A percentile compares a stretch with the other conserved stretches of the same genome.
Evolutionary conservation across 106 monocot species (phyloP).

Genomic region (Gastrodia elata): DNA sequence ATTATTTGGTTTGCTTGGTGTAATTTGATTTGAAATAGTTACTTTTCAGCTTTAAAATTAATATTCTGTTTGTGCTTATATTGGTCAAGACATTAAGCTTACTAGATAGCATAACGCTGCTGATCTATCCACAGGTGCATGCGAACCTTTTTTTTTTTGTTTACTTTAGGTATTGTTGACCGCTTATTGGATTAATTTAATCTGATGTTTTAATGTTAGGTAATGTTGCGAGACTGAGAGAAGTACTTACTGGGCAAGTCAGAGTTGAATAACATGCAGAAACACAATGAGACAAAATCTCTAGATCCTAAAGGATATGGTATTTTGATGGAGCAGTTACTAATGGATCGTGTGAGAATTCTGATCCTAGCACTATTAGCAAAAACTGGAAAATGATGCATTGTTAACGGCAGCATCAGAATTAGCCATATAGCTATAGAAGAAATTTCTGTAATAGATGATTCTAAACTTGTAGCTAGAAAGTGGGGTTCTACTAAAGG

Average conservation of each 20-base stretch:
- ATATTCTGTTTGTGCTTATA: background rate
- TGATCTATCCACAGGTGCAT: background rate
- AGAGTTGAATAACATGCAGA: slow-evolving; percentile 57
- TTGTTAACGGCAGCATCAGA: slow-evolving; percentile 73
- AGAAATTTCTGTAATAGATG: slow-evolving; percentile 17
- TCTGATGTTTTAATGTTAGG: slow-evolving; percentile 25
- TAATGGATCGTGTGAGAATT: slow-evolving; percentile 28
- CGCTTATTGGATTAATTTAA: background rate
- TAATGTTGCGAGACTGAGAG: slow-evolving; percentile 83
- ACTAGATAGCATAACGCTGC: background rate
- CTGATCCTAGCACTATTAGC: slow-evolving; percentile 44
- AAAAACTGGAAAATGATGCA: slow-evolving; percentile 82
- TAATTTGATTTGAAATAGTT: background rate
- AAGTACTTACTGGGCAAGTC: slow-evolving; percentile 86
- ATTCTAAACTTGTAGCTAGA: slow-evolving; percentile 7
- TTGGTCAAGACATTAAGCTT: background rate
- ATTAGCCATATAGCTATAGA: slow-evolving; percentile 31
- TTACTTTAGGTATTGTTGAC: background rate
- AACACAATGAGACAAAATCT: slow-evolving; percentile 47
- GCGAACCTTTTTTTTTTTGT: background rate
- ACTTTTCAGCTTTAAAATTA: background rate
- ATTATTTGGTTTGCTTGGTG: background rate
- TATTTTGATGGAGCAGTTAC: slow-evolving; percentile 63
- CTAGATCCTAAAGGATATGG: slow-evolving; percentile 85
- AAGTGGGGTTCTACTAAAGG: slow-evolving; percentile 20